Conservation (phyloP, 2,329 filamentous ascomycete genomes). For the Aspergillus pseudonomiae region DNA sequence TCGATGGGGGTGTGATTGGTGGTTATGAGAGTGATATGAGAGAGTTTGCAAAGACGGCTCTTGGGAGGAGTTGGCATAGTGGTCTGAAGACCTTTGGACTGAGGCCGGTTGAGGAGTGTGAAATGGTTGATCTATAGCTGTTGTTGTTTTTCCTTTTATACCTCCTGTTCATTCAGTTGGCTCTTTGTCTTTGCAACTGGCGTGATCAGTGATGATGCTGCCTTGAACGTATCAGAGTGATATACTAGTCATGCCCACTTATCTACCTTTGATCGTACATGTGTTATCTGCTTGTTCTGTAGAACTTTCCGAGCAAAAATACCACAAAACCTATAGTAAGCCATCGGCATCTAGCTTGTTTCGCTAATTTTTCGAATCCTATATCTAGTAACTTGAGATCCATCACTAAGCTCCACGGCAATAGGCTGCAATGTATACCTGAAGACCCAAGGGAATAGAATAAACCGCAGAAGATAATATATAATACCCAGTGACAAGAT, state of each 20-base stretch:
- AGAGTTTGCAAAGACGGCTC: conserved; percentile 22
- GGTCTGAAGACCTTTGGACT: conserved; percentile 27
- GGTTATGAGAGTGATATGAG: conserved; percentile 25
- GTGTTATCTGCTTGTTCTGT: not conserved
- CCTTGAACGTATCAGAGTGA: not conserved
- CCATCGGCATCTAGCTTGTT: not conserved
- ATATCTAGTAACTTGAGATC: conserved; percentile 16
- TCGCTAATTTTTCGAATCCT: not conserved
- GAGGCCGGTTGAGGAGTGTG: conserved; percentile 23
- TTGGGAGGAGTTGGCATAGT: conserved; percentile 26
- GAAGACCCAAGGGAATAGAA: conserved; percentile 20
- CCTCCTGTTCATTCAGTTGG: not conserved
- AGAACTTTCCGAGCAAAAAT: not conserved
- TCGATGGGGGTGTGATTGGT: conserved; percentile 6
- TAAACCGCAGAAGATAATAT: conserved; percentile 19
- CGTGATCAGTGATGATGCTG: not conserved
- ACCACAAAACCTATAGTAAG: not conserved
- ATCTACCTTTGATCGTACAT: not conserved
- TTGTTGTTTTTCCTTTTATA: not conserved
- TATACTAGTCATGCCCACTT: not conserved
- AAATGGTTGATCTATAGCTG: not conserved
- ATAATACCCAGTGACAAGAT: conserved; percentile 20
- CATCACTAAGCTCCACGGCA: conserved; percentile 19
- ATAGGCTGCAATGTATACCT: conserved; percentile 15
- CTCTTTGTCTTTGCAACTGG: not conserved